phyloP scores from a whole-genome alignment of 768 basidiomycete genomes.

The Russula abietina region DNA sequence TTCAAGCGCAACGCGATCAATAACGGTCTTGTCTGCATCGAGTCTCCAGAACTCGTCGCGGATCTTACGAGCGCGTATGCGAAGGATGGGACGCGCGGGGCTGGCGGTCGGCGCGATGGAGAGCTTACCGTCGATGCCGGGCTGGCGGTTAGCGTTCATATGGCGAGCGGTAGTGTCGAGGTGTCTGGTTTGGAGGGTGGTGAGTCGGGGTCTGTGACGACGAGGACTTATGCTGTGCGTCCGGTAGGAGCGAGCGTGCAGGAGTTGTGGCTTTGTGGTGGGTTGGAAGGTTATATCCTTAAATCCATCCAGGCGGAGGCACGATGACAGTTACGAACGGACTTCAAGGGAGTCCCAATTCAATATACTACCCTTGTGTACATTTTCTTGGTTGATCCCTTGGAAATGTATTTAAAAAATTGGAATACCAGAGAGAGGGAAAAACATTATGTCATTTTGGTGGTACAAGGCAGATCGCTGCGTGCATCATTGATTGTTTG shows the following conservation, averaged over 20 bases:
- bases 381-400: too few relatives aligned
- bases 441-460: too few relatives aligned
- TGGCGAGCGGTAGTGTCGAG: constrained; percentile 62
- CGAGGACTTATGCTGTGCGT: constrained; percentile 53
- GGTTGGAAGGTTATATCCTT: too few relatives aligned
- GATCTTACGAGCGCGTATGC: constrained; percentile 76
- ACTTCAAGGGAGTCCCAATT: too few relatives aligned
- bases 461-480: not conserved
- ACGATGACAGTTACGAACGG: not conserved
- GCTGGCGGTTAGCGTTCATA: constrained; percentile 57
- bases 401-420: too few relatives aligned
- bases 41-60: constrained; percentile 81
- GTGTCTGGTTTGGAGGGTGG: constrained; percentile 35
- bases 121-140: constrained; percentile 80
- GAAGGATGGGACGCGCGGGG: constrained; percentile 65
- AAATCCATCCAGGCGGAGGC: too few relatives aligned
- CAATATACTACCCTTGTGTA: too few relatives aligned
- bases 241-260: too few relatives aligned
- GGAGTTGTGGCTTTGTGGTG: too few relatives aligned
- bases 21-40: constrained; percentile 93
- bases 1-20: constrained; percentile 99
- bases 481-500: too few relatives aligned
- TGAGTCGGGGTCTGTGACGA: too few relatives aligned
- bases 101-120: constrained; percentile 68
- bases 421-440: too few relatives aligned